phyloP scores from a whole-genome alignment of 441 rosid genomes.

The Breynia disticha region DNA sequence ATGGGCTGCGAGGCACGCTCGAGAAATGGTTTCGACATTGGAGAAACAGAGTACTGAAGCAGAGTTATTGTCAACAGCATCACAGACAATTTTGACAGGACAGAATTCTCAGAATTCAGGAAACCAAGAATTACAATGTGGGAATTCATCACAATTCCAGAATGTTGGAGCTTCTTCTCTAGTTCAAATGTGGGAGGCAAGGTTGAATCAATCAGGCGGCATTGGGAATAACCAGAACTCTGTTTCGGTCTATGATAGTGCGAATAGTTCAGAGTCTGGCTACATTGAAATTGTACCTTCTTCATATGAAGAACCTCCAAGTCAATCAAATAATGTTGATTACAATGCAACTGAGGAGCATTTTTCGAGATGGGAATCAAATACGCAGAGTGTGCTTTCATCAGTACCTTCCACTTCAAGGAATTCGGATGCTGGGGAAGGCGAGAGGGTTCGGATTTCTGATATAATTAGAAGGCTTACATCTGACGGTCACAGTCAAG shows the following conservation, averaged over 20 bases:
- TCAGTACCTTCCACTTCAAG: slow-evolving; percentile 7
- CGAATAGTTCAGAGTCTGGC: slow-evolving; percentile 31
- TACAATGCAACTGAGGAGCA: slow-evolving; percentile 22
- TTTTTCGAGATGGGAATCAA: slow-evolving; percentile 25
- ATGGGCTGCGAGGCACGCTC: slow-evolving; percentile 42
- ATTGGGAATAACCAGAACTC: slow-evolving; percentile 18
- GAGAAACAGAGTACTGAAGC: slow-evolving; percentile 31
- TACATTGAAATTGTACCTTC: slow-evolving; percentile 17
- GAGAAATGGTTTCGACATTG: slow-evolving; percentile 28
- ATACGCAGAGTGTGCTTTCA: slow-evolving; percentile 19
- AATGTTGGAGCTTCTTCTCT: slow-evolving; percentile 67
- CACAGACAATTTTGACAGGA: slow-evolving; percentile 1
- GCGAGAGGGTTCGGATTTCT: slow-evolving; percentile 47
- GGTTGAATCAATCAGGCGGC: slow-evolving; percentile 30
- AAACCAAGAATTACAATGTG: slow-evolving; percentile 11
- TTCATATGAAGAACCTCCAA: neutral
- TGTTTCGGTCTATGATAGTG: slow-evolving; percentile 16
- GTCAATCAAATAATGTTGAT: slow-evolving; percentile 21
- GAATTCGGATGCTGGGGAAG: slow-evolving; percentile 30
- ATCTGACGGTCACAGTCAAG: slow-evolving; percentile 31
- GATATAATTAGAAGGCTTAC: slow-evolving; percentile 61
- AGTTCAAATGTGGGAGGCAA: slow-evolving; percentile 92
- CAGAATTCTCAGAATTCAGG: slow-evolving; percentile 12
- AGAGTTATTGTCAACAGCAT: slow-evolving; percentile 12
- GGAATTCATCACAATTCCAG: slow-evolving; percentile 5